These are phyloP conservation scores for Mrakia gelida DNA, from an alignment of 768 basidiomycete genomes.

Conservation along the genomic window DNA sequence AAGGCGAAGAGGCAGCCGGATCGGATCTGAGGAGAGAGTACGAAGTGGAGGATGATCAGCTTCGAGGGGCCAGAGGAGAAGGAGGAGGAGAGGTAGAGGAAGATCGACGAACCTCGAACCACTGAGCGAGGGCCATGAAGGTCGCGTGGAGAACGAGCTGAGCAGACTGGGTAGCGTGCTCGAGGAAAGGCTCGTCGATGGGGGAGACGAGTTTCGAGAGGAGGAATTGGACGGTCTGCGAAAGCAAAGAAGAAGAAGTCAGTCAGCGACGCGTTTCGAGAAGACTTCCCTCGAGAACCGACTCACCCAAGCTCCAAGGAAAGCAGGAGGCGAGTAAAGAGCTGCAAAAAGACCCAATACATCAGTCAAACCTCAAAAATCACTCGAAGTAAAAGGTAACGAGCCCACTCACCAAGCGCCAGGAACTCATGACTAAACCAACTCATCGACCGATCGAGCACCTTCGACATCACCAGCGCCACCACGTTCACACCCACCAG, in stretches of 20 bases:
- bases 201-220: conserved; percentile 5
- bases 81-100: neutral
- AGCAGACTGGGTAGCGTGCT: conserved; percentile 20
- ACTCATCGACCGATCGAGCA: conserved; percentile 17
- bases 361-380: neutral
- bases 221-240: conserved; percentile 10
- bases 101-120: conserved; percentile 1
- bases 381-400: neutral
- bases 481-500: conserved; percentile 21
- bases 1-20: conserved; percentile 20
- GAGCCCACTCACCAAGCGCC: neutral
- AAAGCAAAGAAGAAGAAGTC: neutral
- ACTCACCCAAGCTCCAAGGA: conserved; percentile 25
- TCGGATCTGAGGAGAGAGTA: neutral
- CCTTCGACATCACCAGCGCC: conserved; percentile 22
- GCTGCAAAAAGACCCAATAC: neutral
- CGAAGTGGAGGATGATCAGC: neutral
- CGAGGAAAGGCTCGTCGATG: conserved; percentile 8
- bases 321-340: conserved; percentile 23
- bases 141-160: conserved; percentile 5
- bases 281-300: neutral
- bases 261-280: too few species aligned
- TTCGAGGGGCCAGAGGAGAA: neutral
- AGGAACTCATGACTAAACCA: conserved; percentile 23
- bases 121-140: conserved; percentile 16